Evolutionary conservation across 2,329 filamentous ascomycete genomes (phyloP).

Genomic region (Fusarium secorum): DNA sequence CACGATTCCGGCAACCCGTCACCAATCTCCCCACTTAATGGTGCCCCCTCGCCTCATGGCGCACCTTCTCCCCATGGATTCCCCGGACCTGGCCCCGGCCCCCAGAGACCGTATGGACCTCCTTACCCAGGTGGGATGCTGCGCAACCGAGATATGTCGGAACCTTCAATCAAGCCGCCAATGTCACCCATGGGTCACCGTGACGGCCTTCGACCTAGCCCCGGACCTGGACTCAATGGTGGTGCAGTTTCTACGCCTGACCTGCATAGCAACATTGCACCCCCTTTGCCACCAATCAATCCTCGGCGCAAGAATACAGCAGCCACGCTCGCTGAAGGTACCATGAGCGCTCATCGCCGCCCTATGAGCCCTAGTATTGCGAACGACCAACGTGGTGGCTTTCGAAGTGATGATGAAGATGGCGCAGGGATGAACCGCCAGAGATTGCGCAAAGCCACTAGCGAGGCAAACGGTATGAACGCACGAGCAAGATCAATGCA

Average conservation of each 20-base stretch:
- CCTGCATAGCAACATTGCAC: slow-evolving; percentile 49
- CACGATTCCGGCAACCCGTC: slow-evolving; percentile 54
- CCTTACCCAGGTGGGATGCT: slow-evolving; percentile 44
- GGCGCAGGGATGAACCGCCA: slow-evolving; percentile 47
- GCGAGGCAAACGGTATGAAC: slow-evolving; percentile 50
- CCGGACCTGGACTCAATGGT: slow-evolving; percentile 45
- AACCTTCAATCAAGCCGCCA: slow-evolving; percentile 57
- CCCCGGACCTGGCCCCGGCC: slow-evolving; percentile 13
- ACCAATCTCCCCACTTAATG: slow-evolving; percentile 51
- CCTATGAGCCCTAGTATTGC: slow-evolving; percentile 33
- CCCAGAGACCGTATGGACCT: slow-evolving; percentile 22
- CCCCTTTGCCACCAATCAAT: slow-evolving; percentile 67
- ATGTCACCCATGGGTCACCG: slow-evolving; percentile 55
- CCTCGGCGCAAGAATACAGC: slow-evolving; percentile 60
- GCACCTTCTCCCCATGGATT: slow-evolving; percentile 24
- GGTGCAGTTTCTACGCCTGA: slow-evolving; percentile 49
- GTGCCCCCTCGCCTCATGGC: slow-evolving; percentile 20
- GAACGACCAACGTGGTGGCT: slow-evolving; percentile 43
- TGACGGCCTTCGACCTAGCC: slow-evolving; percentile 46
- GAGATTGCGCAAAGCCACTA: slow-evolving; percentile 53
- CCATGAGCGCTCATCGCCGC: slow-evolving; percentile 25
- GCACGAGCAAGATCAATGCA: slow-evolving; percentile 40
- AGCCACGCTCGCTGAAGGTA: slow-evolving; percentile 43
- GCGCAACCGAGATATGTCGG: slow-evolving; percentile 59
- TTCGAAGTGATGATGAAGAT: slow-evolving; percentile 53